Base-by-base conservation (phyloP, 495 filamentous ascomycete genomes). In the Hyaloscypha hepaticicola region DNA sequence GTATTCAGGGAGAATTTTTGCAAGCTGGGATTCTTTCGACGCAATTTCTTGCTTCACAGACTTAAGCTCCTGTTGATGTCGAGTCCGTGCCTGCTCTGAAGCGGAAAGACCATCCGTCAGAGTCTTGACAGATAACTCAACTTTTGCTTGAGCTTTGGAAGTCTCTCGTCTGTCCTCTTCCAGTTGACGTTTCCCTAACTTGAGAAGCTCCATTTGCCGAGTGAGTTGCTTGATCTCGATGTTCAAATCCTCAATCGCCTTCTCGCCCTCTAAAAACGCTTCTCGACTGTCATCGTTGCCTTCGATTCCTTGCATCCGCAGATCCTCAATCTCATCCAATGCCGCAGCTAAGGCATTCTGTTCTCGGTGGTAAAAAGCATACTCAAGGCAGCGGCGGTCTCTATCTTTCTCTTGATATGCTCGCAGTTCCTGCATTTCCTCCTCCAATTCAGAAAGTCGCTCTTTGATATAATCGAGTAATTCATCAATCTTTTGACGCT, bases 361-460 rank as follows among this genome's bases (percentile, higher is more conserved):
- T 67, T 97, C 91, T 62, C 89, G 89, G 64, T 93, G 88, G 72
- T 96, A 92, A 69, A 97, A 96, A 2, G 93, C 92, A 72, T 97
- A 98, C 72, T 97, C 92, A 38, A 99, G 79, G 75, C 93, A 96
- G 63, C 94, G 83, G 55, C 92, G 86, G 73, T 99, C 95, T 64
- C 88, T 88, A 70, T 99, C 95, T 74, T 96, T 96, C 51, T 97
- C 92, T 73, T 98, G 93, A 68, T 89, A 99, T 21, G 85, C 92
- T 31, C 90, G 83, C 29, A 99, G 80, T 75, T 98, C 96, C 66
- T 98, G 91, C 74, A 97, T 98, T 73, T 99, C 95, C 74, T 96
- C 93, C 74, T 98, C 95, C 1, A 99, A 82, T 73, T 99, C 95
- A 26, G 78, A 80, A 28, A 99, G 81, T 25, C 95, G 87, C 70